These are phyloP conservation scores for Lolium rigidum DNA, from an alignment of 176 grass and related monocot genomes.

Conservation along the genomic window DNA sequence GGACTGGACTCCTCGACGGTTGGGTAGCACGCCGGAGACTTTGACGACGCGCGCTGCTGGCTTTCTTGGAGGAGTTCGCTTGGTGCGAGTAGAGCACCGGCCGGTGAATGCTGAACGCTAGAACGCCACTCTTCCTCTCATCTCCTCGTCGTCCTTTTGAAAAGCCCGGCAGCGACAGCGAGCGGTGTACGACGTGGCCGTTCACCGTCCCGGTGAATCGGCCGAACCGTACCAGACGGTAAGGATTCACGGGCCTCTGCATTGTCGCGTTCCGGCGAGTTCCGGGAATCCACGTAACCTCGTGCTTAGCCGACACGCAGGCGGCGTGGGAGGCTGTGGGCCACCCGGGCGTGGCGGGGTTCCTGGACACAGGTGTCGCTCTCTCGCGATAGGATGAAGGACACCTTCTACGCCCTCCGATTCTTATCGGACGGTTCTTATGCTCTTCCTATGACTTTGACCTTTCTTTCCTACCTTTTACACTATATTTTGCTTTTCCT, in stretches of 20 bases:
- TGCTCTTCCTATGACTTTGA: neutral
- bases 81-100: neutral
- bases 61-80: constrained; percentile 38
- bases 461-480: too few relatives aligned
- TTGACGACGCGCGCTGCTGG: neutral
- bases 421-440: constrained; percentile 30
- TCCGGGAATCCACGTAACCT: constrained; percentile 51
- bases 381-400: constrained; percentile 39
- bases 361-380: constrained; percentile 49
- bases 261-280: constrained; percentile 55
- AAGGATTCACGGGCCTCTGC: neutral
- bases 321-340: neutral
- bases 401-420: neutral
- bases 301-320: constrained; percentile 13
- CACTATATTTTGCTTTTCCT: too few relatives aligned
- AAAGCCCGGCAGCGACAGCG: constrained; percentile 45
- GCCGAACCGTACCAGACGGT: neutral
- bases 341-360: constrained; percentile 48
- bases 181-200: constrained; percentile 32
- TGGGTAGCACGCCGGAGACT: neutral
- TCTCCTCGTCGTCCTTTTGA: constrained; percentile 41
- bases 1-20: neutral
- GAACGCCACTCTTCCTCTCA: neutral
- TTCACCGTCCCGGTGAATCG: constrained; percentile 50
- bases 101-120: neutral